A percentile compares a stretch with the other conserved stretches of the same genome.
phyloP scores from a whole-genome alignment of 352 stramenopile species.

The Phytophthora fragariaefolia region DNA sequence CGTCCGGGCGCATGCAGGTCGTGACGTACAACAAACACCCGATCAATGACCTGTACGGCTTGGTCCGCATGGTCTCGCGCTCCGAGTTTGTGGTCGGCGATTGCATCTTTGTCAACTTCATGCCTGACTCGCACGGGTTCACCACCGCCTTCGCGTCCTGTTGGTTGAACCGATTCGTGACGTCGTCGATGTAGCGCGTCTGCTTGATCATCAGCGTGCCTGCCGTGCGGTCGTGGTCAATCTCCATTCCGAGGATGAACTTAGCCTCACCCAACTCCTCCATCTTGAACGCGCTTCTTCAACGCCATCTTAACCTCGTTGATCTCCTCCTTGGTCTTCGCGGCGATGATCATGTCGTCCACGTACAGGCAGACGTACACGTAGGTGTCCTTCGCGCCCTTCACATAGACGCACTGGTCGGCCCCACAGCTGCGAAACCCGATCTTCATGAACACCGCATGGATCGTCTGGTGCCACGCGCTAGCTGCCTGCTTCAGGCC shows the following conservation, averaged over 20 bases:
- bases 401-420: no score
- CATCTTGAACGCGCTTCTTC: conserved; percentile 1
- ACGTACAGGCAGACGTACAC: no score
- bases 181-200: not conserved
- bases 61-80: not conserved
- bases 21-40: no score
- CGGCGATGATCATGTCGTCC: conserved; percentile 1
- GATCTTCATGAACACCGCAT: not conserved
- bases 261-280: not conserved
- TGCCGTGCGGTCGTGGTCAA: not conserved
- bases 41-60: not conserved
- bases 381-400: no score
- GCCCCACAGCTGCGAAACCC: no score
- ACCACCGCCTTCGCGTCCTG: not conserved
- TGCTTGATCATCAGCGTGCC: not conserved
- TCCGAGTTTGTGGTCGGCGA: not conserved
- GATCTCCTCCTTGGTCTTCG: not conserved
- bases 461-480: not conserved
- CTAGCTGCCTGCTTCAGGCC: not conserved
- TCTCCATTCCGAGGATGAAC: not conserved
- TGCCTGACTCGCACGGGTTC: not conserved
- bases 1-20: not conserved
- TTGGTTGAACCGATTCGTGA: not conserved
- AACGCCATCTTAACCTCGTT: conserved; percentile 1
- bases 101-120: not conserved